Conservation (phyloP, 2,329 filamentous ascomycete genomes). For the Cladosporium oxysporum region DNA sequence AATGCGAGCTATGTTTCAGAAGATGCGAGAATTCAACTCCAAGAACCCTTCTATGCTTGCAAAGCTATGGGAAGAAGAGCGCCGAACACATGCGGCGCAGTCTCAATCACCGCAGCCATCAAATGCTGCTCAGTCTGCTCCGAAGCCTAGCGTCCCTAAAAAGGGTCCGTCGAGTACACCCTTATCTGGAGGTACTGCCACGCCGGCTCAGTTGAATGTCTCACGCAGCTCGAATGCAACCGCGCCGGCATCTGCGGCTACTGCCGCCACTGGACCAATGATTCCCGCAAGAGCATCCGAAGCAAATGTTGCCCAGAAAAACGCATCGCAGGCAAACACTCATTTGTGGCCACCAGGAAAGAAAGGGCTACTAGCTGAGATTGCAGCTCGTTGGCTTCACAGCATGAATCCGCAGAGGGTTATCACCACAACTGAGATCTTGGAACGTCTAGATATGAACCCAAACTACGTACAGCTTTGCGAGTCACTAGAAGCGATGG, state of each 20-base stretch:
- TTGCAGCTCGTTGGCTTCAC: slow-evolving; percentile 51
- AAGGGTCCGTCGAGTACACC: slow-evolving; percentile 8
- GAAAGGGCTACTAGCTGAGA: slow-evolving; percentile 52
- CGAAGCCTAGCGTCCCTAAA: slow-evolving; percentile 3
- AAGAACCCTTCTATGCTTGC: slow-evolving; percentile 58
- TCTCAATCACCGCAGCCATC: slow-evolving; percentile 22
- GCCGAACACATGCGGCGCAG: slow-evolving; percentile 37
- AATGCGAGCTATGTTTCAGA: slow-evolving; percentile 58
- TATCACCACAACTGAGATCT: slow-evolving; percentile 44
- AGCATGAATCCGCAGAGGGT: slow-evolving; percentile 48
- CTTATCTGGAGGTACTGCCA: neutral
- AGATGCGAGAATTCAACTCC: slow-evolving; percentile 58
- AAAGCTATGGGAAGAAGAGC: slow-evolving; percentile 58
- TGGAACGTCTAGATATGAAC: slow-evolving; percentile 53
- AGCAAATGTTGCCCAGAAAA: neutral
- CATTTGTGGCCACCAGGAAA: slow-evolving; percentile 56
- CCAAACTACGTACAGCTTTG: slow-evolving; percentile 59
- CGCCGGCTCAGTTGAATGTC: neutral
- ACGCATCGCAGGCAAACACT: slow-evolving; percentile 15
- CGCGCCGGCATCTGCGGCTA: neutral
- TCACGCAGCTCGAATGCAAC: neutral
- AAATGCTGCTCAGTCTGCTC: slow-evolving; percentile 5
- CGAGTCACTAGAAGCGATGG: slow-evolving; percentile 52
- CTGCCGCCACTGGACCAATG: no score
- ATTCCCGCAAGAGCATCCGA: neutral